Base-by-base conservation (phyloP, 495 filamentous ascomycete genomes). In the Delitschia confertaspora region DNA sequence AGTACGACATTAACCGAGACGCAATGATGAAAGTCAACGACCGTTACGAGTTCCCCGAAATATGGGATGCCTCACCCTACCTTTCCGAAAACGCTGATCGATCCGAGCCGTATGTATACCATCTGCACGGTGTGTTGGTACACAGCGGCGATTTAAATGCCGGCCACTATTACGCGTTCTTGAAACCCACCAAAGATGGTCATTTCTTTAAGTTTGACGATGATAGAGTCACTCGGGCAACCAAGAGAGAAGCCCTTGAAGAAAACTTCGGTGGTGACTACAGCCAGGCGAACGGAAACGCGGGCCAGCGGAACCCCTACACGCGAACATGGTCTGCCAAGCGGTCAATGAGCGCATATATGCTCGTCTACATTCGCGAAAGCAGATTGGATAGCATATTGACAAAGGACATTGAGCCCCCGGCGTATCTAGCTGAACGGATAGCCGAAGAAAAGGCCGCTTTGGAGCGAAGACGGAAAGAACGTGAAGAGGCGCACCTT, bases 11-110 rank as follows among this genome's bases (percentile, higher is more conserved):
- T 49, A 80, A 93, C 33, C 79, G 83, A 37, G 87, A 95, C 61
- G 87, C 85, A 17, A 95, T 95, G 91, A 93, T 89, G 79, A 99
- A 99, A 66, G 83, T 99, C 58, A 96, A 99, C 59, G 91, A 96
- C 58, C 82, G 89, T 34, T 94, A 95, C 62, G 91, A 94, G 47
- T 99, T 95, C 61, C 91, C 91, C 4, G 85, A 95, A 57, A 74
- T 82, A 51, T 93, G 93, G 56, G 88, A 99, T 63, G 85, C 88
- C 4, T 67, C 79, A 3, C 86, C 83, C 7, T 99, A 93, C 59
- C 77, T 99, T 13, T 82, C 85, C 35, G 76, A 82, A 13, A 80
- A 85, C 25, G 88, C 88, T 8, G 91, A 96, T 56, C 81, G 69
- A 55, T 88, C 83, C 6, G 88, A 95, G 57, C 71, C 88, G 1